Conservation (phyloP, 179 eudicot species). For the Spinacia oleracea region DNA sequence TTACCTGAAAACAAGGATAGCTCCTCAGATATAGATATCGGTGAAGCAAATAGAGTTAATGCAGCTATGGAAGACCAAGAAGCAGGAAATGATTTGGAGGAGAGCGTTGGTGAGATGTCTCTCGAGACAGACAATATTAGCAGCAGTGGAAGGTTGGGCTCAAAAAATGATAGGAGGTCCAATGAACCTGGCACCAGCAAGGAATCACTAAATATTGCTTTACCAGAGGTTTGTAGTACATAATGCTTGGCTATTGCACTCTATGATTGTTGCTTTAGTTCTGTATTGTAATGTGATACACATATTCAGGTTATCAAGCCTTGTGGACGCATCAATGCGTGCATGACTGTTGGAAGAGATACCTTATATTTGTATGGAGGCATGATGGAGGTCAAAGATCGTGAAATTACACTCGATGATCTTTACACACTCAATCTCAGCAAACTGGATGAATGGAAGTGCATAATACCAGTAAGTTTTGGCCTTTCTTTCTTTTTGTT, state of each 20-base stretch:
- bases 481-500: neutral
- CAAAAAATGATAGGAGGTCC: constrained; percentile 32
- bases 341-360: constrained; percentile 88
- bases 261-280: constrained; percentile 8
- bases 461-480: constrained; percentile 75
- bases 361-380: constrained; percentile 90
- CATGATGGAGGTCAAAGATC: constrained; percentile 98
- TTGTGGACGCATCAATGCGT: constrained; percentile 93
- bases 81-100: constrained; percentile 44
- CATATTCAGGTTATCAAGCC: constrained; percentile 80
- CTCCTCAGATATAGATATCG: constrained; percentile 38
- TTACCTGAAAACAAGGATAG: constrained; percentile 28
- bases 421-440: constrained; percentile 85
- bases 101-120: constrained; percentile 55
- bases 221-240: constrained; percentile 64
- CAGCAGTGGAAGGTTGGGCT: constrained; percentile 30
- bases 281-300: constrained; percentile 10
- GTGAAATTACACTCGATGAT: constrained; percentile 93
- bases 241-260: constrained; percentile 16
- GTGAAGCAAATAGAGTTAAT: constrained; percentile 37
- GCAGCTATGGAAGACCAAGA: constrained; percentile 43
- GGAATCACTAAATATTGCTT: constrained; percentile 43
- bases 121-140: constrained; percentile 40
- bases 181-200: constrained; percentile 38
- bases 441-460: constrained; percentile 98